A percentile compares a stretch with the other conserved stretches of the same genome.
Evolutionary conservation across 1,284 basidiomycete species (phyloP).

Genomic region (Puccinia horiana): DNA sequence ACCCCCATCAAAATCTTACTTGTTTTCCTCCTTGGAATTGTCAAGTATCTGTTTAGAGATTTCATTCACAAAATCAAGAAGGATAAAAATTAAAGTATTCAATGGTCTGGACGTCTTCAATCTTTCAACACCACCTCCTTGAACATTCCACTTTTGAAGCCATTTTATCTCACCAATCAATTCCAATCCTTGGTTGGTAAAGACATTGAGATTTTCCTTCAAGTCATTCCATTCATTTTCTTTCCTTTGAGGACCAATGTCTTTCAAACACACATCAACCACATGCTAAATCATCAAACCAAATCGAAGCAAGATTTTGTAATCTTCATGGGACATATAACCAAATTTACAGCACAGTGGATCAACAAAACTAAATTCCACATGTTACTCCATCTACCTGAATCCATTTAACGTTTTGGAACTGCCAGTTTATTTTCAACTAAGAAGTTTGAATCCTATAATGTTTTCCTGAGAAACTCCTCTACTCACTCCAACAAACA

Average conservation of each 20-base stretch:
- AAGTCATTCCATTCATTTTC: conserved; percentile 60
- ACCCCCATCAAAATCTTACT: neutral
- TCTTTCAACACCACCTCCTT: no score
- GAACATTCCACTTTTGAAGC: no score
- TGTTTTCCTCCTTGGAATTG: neutral
- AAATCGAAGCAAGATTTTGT: conserved; percentile 54
- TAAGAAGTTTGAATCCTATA: conserved; percentile 38
- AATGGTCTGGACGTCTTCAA: no score
- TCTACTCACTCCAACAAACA: conserved; percentile 22
- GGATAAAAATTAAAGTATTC: no score
- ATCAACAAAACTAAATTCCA: conserved; percentile 31
- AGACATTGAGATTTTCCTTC: conserved; percentile 59
- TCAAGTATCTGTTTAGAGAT: neutral
- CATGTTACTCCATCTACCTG: conserved; percentile 4
- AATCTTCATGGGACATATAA: conserved; percentile 54
- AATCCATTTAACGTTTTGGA: conserved; percentile 5
- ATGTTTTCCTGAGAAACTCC: neutral
- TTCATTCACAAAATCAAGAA: no score
- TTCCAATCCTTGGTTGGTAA: conserved; percentile 58
- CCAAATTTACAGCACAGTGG: neutral
- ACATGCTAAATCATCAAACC: neutral
- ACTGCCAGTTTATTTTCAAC: neutral
- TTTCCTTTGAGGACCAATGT: conserved; percentile 57
- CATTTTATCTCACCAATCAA: conserved; percentile 27
- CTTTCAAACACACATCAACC: conserved; percentile 57